Percentiles rank a stretch among this genome's conserved stretches.
phyloP scores from a whole-genome alignment of 441 rosid genomes.

The Adansonia grandidieri region DNA sequence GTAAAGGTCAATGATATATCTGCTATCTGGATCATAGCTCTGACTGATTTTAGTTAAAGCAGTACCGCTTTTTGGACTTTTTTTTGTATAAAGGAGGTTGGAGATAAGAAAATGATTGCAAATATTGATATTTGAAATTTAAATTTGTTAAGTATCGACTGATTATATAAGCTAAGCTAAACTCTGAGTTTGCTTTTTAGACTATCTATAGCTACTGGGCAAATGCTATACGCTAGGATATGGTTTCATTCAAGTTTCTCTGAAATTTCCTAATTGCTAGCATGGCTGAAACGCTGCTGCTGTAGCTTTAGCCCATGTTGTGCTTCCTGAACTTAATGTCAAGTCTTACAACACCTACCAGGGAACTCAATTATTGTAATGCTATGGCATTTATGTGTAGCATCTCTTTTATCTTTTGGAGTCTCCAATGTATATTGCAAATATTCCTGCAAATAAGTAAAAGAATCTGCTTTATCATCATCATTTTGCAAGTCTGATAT shows the following conservation, averaged over 20 bases:
- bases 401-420: background rate
- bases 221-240: background rate
- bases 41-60: background rate
- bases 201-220: background rate
- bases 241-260: background rate
- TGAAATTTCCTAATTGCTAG: background rate
- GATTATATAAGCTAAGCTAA: too few relatives aligned
- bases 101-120: too few relatives aligned
- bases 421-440: background rate
- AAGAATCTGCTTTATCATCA: background rate
- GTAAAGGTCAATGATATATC: background rate
- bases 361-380: background rate
- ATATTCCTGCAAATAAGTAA: background rate
- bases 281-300: background rate
- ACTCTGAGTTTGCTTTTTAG: background rate
- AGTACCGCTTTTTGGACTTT: background rate
- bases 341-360: background rate
- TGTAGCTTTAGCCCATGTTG: background rate
- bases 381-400: background rate
- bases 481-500: too few relatives aligned
- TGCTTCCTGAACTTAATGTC: background rate
- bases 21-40: background rate
- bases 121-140: too few relatives aligned
- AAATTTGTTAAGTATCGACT: too few relatives aligned
- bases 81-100: too few relatives aligned